Base-by-base conservation (phyloP, 2,329 filamentous ascomycete species). In the Thelonectria discophora region DNA sequence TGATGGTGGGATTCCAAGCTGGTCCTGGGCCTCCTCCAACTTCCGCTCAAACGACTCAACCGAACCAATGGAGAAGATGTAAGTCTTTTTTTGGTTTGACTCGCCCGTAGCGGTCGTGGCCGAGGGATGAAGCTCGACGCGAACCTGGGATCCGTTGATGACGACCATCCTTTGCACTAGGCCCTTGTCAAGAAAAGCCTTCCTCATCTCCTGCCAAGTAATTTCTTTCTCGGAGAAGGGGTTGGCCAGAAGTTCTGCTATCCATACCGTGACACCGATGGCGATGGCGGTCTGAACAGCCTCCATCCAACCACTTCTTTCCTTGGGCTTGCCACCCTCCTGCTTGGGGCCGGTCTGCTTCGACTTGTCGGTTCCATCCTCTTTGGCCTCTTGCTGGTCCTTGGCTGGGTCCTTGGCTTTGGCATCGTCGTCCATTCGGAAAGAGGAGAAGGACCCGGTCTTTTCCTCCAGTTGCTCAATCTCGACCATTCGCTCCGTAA, bases 171-270 rank as follows among this genome's bases (percentile, higher is more conserved):
- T 97, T 80, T 97, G 92, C 18, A 99, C 94, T 21, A 99, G 84
- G 8, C 95, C 95, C 82, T 97, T 97, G 79, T 97, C 93, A 63
- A 99, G 83, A 83, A 97, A 98, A 32, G 93, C 95, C 69, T 88
- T 94, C 65, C 92, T 85, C 80, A 99, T 92, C 79, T 99, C 95
- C 79, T 99, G 94, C 92, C 93, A 99, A 57, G 95, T 98, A 61
- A 99, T 97, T 75, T 99, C 94, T 72, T 79, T 78, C 65, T 83
- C 80, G 4, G 78, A 77, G 65, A 82, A 79, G 24, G 81, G 67
- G 65, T 78, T 78, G 68, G 74, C 74, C 53, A 79, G 68, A 9
- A 72, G 70, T 32, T 78, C 79, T 8, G 85, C 70, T 45, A 80
- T 79, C 66, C 79, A 83, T 8, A 80, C 77, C 24, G 92, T 84